Evolutionary conservation across 306 rosid species (phyloP).

Genomic region (Cucumis cinereus): DNA sequence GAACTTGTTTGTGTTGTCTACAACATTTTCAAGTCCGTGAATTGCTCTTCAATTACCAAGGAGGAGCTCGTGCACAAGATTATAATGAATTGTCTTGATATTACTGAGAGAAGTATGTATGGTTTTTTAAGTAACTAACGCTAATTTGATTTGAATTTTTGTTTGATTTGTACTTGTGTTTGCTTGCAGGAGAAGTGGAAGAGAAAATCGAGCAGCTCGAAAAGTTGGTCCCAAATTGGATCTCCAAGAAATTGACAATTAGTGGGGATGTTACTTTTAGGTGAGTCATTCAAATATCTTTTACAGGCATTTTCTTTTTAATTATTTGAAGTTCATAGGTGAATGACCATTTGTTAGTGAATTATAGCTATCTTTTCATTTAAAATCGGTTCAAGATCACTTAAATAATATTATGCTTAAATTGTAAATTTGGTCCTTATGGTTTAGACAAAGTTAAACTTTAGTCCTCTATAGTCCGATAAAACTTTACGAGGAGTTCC

Average conservation of each 20-base stretch:
- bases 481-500: too few relatives aligned
- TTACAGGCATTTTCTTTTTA: too few relatives aligned
- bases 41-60: constrained; percentile 43
- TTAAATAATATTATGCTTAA: too few relatives aligned
- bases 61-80: constrained; percentile 70
- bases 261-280: constrained; percentile 37
- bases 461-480: too few relatives aligned
- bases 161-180: constrained; percentile 9
- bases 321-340: too few relatives aligned
- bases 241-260: constrained; percentile 28
- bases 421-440: too few relatives aligned
- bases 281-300: background rate
- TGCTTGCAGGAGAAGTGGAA: constrained; percentile 47
- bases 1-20: constrained; percentile 41
- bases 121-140: background rate
- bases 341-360: too few relatives aligned
- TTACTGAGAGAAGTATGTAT: constrained; percentile 38
- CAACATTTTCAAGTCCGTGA: constrained; percentile 34
- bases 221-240: constrained; percentile 48
- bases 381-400: too few relatives aligned
- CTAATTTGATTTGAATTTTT: constrained; percentile 8
- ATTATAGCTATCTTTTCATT: too few relatives aligned
- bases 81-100: constrained; percentile 35
- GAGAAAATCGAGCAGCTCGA: constrained; percentile 36
- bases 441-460: too few relatives aligned